Percentiles rank a stretch among this genome's conserved stretches.
These are phyloP conservation scores for Monosporascus sp. DNA, from an alignment of 2,329 filamentous ascomycete species.

Conservation along the genomic window DNA sequence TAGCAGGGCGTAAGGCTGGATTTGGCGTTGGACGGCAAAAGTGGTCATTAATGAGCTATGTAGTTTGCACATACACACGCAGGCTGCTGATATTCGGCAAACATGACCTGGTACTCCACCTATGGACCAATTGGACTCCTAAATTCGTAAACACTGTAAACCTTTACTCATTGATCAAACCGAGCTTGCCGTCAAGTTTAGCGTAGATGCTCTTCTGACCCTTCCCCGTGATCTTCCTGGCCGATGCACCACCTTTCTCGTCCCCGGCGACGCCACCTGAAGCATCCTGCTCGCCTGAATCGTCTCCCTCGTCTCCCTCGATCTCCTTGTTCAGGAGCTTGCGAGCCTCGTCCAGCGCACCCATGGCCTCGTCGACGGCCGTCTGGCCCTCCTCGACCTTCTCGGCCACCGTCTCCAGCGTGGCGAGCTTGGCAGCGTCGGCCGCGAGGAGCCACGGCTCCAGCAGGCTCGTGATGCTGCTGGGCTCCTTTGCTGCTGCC, in stretches of 20 bases:
- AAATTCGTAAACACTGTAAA: too few relatives aligned
- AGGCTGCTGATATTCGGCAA: neutral
- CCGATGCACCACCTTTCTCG: slow-evolving; percentile 12
- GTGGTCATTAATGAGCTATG: neutral
- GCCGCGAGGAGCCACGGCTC: slow-evolving; percentile 56
- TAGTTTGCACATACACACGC: neutral
- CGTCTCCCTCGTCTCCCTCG: slow-evolving; percentile 16
- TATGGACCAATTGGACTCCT: neutral
- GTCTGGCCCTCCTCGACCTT: slow-evolving; percentile 54
- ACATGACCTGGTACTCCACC: neutral
- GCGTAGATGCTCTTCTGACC: slow-evolving; percentile 39
- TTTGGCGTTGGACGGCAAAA: slow-evolving; percentile 13
- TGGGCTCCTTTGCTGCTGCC: slow-evolving; percentile 30
- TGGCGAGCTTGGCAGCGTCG: slow-evolving; percentile 54
- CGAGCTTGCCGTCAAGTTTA: slow-evolving; percentile 46
- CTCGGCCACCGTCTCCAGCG: slow-evolving; percentile 53
- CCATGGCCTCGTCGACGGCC: slow-evolving; percentile 48
- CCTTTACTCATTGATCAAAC: slow-evolving; percentile 35
- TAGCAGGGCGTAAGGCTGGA: neutral
- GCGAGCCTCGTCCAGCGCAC: slow-evolving; percentile 43
- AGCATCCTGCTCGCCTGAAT: too few relatives aligned
- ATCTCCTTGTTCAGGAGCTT: slow-evolving; percentile 33
- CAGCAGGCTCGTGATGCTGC: slow-evolving; percentile 34
- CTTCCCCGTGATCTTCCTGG: slow-evolving; percentile 18
- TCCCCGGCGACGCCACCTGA: slow-evolving; percentile 9